A percentile compares a stretch with the other conserved stretches of the same genome.
These are phyloP conservation scores for Diaporthe caulivora DNA, from an alignment of 2,329 filamentous ascomycete genomes.

Conservation along the genomic window DNA sequence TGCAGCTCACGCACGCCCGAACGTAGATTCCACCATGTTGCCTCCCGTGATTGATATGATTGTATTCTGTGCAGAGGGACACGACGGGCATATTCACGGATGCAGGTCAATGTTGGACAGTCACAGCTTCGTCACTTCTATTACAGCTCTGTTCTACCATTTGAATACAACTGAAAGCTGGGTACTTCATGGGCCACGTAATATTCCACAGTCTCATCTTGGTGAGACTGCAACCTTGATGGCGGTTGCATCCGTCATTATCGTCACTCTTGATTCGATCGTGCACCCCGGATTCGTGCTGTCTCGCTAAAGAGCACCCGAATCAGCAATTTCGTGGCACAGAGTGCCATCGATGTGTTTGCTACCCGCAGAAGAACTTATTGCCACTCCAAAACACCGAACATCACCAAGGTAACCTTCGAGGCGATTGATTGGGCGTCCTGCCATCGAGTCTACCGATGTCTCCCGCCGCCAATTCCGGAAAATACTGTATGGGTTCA, in stretches of 20 bases:
- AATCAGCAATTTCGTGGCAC: background rate
- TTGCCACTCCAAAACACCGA: background rate
- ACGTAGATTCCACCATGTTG: background rate
- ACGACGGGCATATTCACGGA: no score
- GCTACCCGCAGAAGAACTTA: background rate
- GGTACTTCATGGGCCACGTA: background rate
- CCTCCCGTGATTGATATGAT: no score
- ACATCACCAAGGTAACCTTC: no score
- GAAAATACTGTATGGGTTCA: background rate
- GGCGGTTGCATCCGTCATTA: background rate
- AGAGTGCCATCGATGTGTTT: no score
- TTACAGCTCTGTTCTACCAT: background rate
- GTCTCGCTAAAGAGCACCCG: background rate
- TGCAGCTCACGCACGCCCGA: no score
- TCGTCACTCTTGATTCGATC: background rate
- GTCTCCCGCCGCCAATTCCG: background rate
- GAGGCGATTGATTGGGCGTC: background rate
- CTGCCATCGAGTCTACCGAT: background rate
- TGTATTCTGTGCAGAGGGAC: background rate
- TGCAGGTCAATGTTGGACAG: background rate
- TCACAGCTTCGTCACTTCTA: background rate
- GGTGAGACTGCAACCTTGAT: conserved; percentile 12
- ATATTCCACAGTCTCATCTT: background rate
- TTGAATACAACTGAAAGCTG: background rate
- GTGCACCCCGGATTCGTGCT: background rate